Evolutionary conservation across 371 early-diverging fungal species (phyloP).

Genomic region (Actinomortierella wolfii): DNA sequence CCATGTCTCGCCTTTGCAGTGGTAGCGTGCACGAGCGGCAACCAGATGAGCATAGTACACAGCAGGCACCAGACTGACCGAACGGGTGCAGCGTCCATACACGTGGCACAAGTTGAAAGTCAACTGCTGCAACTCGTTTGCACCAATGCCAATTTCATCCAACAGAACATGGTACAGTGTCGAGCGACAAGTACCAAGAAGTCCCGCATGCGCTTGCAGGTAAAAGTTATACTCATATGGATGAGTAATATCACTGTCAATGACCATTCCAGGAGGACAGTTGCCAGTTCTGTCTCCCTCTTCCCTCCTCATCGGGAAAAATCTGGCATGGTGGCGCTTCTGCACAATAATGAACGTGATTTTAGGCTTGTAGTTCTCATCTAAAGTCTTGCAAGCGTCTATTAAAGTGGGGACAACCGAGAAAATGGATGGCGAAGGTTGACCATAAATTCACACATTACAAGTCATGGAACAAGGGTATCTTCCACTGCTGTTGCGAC

Average conservation of each 20-base stretch:
- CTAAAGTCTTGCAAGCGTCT: constrained; percentile 73
- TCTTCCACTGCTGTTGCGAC: too few relatives aligned
- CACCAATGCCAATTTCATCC: constrained; percentile 72
- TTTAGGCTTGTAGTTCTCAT: constrained; percentile 74
- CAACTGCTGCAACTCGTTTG: constrained; percentile 69
- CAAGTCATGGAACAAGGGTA: too few relatives aligned
- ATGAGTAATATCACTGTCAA: constrained; percentile 87
- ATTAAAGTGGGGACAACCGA: not conserved
- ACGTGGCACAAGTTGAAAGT: constrained; percentile 79
- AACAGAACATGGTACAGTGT: constrained; percentile 79
- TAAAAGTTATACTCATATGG: constrained; percentile 92
- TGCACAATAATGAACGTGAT: constrained; percentile 94
- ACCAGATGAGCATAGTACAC: constrained; percentile 89
- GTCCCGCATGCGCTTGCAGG: constrained; percentile 78
- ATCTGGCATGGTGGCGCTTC: constrained; percentile 95
- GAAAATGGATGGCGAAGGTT: too few relatives aligned
- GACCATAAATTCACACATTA: too few relatives aligned
- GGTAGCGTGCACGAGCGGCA: constrained; percentile 75
- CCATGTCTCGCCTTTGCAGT: constrained; percentile 31
- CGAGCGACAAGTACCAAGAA: constrained; percentile 84
- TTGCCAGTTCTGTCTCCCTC: constrained; percentile 74
- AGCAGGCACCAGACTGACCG: constrained; percentile 75
- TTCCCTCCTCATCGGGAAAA: constrained; percentile 77
- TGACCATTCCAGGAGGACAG: constrained; percentile 88
- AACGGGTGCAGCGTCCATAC: constrained; percentile 79